Conservation (phyloP, 2,329 filamentous ascomycete species). For the Blastomyces gilchristii region DNA sequence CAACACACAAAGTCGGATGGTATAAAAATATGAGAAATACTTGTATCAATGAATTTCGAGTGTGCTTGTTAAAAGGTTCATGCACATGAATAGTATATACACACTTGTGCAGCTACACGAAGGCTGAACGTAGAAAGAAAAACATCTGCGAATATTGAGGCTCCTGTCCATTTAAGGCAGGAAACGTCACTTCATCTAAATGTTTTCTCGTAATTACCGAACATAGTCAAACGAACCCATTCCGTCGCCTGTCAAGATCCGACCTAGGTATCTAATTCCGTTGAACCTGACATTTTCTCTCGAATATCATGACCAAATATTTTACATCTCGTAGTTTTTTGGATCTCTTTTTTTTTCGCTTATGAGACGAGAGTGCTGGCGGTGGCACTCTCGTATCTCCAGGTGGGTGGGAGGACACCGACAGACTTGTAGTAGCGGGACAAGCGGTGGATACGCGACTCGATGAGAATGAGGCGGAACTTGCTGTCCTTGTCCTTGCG, state of each 20-base stretch:
- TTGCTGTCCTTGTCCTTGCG: conserved; percentile 99
- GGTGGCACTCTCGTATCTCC: conserved; percentile 98
- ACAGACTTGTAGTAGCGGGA: conserved; percentile 99
- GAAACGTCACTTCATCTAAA: neutral
- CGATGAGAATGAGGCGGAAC: conserved; percentile 99
- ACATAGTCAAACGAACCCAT: neutral
- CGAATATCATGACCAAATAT: neutral
- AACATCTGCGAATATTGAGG: neutral
- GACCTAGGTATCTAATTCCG: neutral
- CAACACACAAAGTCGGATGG: neutral
- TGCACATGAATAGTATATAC: neutral
- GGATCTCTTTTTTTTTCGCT: conserved; percentile 28
- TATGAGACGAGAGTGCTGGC: conserved; percentile 90
- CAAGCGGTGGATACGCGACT: conserved; percentile 99
- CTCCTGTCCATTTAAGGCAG: neutral
- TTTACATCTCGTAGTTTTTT: conserved; percentile 1
- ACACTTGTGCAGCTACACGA: neutral
- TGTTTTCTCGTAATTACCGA: neutral
- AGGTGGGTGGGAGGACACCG: conserved; percentile 73
- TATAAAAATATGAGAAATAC: neutral
- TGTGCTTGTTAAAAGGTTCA: neutral
- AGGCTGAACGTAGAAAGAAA: neutral
- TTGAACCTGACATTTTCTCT: neutral
- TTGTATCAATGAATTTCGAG: neutral
- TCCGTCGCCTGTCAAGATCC: neutral